Percentiles rank a stretch among this genome's conserved stretches.
Evolutionary conservation across 2,329 filamentous ascomycete genomes (phyloP).

Genomic region (Monilinia fructicola): DNA sequence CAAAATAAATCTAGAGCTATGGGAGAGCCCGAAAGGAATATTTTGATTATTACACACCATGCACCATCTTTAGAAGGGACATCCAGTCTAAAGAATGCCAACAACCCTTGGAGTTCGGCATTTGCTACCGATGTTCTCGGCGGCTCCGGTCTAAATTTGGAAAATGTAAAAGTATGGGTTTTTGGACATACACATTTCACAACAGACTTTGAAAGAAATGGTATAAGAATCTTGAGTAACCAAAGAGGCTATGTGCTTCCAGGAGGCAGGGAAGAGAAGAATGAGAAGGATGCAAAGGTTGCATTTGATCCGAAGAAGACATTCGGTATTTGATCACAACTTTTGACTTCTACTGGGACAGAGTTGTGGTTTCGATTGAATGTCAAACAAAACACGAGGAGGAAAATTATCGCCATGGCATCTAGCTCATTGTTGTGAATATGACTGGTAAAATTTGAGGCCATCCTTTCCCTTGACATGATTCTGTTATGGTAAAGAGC

Average conservation of each 20-base stretch:
- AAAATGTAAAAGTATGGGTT: slow-evolving; percentile 44
- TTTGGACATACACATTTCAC: slow-evolving; percentile 49
- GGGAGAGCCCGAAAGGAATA: slow-evolving; percentile 40
- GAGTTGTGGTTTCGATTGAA: no score
- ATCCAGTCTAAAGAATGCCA: slow-evolving; percentile 49
- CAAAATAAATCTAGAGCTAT: slow-evolving; percentile 24
- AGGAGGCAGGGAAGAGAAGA: slow-evolving; percentile 12
- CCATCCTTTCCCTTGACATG: no score
- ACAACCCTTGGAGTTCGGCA: slow-evolving; percentile 42
- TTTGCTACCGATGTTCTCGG: slow-evolving; percentile 54
- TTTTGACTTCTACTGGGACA: background rate
- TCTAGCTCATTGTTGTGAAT: no score
- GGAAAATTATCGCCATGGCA: no score
- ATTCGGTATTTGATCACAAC: background rate
- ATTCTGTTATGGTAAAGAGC: no score
- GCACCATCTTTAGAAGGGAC: slow-evolving; percentile 45
- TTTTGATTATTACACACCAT: slow-evolving; percentile 45
- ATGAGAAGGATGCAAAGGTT: background rate
- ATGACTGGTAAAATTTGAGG: background rate
- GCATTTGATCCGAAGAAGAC: slow-evolving; percentile 1
- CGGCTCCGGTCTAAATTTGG: slow-evolving; percentile 9
- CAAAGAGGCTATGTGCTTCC: slow-evolving; percentile 46
- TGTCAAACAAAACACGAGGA: background rate
- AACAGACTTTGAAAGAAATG: slow-evolving; percentile 43
- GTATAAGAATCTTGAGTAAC: slow-evolving; percentile 44